A percentile compares a stretch with the other conserved stretches of the same genome.
These are phyloP conservation scores for Neurospora discreta DNA, from an alignment of 495 filamentous ascomycete genomes.

Conservation along the genomic window DNA sequence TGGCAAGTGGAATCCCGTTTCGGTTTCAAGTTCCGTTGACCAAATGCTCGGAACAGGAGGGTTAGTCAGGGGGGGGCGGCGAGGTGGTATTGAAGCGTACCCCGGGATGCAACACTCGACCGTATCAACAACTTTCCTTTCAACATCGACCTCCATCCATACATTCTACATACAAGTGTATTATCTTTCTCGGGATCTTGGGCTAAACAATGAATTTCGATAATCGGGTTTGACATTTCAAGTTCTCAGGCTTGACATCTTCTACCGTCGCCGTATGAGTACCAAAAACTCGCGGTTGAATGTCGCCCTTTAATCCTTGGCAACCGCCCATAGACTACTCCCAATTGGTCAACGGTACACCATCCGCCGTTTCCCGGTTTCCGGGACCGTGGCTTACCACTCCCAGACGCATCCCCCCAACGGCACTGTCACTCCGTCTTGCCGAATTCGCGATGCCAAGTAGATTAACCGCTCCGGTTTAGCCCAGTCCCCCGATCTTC, in stretches of 20 bases:
- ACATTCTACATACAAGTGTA: not conserved
- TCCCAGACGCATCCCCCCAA: not conserved
- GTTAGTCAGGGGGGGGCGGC: not conserved
- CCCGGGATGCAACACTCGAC: not conserved
- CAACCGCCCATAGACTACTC: not conserved
- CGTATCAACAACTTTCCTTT: not conserved
- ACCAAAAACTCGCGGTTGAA: not conserved
- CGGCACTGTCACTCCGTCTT: conserved; percentile 14
- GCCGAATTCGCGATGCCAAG: conserved; percentile 4
- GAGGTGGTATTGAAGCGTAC: not conserved
- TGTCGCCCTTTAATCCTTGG: not conserved
- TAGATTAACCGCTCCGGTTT: conserved; percentile 6
- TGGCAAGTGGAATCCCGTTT: not conserved
- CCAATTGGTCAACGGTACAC: conserved; percentile 4
- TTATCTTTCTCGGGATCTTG: not conserved
- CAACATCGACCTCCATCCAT: not conserved
- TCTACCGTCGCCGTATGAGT: not conserved
- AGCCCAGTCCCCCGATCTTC: not conserved
- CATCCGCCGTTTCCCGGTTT: conserved; percentile 13
- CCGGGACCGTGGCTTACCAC: conserved; percentile 2
- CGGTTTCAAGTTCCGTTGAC: not conserved
- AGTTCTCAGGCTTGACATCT: not conserved
- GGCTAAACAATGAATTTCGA: not conserved
- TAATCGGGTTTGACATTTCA: not conserved
- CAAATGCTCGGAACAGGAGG: not conserved